phyloP scores from a whole-genome alignment of 2,329 filamentous ascomycete species.

The Curvularia hawaiiensis region DNA sequence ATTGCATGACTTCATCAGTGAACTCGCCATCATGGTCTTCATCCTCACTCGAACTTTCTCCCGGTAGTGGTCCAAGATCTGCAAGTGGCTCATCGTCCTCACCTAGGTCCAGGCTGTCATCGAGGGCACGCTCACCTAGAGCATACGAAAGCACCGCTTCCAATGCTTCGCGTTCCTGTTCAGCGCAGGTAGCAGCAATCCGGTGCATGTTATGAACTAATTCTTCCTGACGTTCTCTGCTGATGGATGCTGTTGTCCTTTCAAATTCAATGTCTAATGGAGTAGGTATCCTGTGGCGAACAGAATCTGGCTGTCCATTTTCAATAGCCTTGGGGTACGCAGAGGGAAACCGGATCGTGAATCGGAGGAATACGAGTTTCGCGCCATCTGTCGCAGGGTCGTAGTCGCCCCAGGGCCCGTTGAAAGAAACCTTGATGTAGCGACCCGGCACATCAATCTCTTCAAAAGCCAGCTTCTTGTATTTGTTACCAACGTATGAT shows the following conservation, averaged over 20 bases:
- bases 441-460: slow-evolving; percentile 61
- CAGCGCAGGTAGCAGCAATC: slow-evolving; percentile 61
- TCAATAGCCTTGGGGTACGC: slow-evolving; percentile 61
- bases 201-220: slow-evolving; percentile 58
- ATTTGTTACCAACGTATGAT: slow-evolving; percentile 64
- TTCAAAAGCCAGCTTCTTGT: slow-evolving; percentile 65
- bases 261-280: slow-evolving; percentile 60
- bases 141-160: slow-evolving; percentile 67
- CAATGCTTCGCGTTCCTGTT: slow-evolving; percentile 60
- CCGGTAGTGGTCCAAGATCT: slow-evolving; percentile 36
- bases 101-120: slow-evolving; percentile 58
- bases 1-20: slow-evolving; percentile 56
- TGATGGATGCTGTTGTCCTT: slow-evolving; percentile 60
- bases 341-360: slow-evolving; percentile 63
- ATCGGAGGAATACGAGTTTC: slow-evolving; percentile 60
- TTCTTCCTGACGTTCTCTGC: slow-evolving; percentile 54
- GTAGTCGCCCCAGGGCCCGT: slow-evolving; percentile 63
- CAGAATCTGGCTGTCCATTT: slow-evolving; percentile 27
- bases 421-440: slow-evolving; percentile 61
- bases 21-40: slow-evolving; percentile 66
- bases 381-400: slow-evolving; percentile 29
- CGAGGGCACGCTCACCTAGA: slow-evolving; percentile 62
- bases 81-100: slow-evolving; percentile 61
- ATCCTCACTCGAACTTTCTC: slow-evolving; percentile 85
- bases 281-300: slow-evolving; percentile 44